Evolutionary conservation across 2,329 filamentous ascomycete species (phyloP), one percentile per base, ranked within the genome.

Genomic region (Paraphoma chrysanthemicola): DNA sequence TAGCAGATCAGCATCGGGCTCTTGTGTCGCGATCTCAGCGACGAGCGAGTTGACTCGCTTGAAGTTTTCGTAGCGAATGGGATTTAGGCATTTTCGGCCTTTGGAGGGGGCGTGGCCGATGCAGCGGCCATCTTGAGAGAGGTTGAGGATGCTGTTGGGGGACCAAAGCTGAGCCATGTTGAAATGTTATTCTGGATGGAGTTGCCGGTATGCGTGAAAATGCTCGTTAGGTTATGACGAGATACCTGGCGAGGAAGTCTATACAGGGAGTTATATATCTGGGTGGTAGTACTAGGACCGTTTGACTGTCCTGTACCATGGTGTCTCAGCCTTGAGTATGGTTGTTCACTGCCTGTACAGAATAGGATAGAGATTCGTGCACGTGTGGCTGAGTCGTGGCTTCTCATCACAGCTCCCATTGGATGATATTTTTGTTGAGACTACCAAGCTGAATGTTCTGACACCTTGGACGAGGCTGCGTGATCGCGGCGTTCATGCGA

Each of bases 1-100:
- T 0, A 70, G 50, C 3, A 12, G 17, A 9, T 48, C 44, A n/a
- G 39, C 39, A 44, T 51, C 29, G 8, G 41, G 48, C 12, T 51
- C 6, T n/a, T 51, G 39, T 18, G 11, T 16, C 9, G 48, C 38
- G 6, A 51, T 43, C 17, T 36, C 38, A 10, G 9, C 29, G 28
- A 43, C 7, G 12, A 49, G 17, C n/a, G 17, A 29, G 7, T 43
- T 12, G 11, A n/a, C 42, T 3, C 16, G 6, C 16, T 17, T 18
- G 23, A 18, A 17, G 9, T 44, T 51, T 9, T 18, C 8, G 7
- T 18, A 16, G 6, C n/a, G 10, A 17, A 53, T 53, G 8, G 4
- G 36, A 5, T 4, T 31, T 23, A 6, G 9, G 33, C 50, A 53
- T 30, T 53, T 53, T 5, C 43, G 43, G 23, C 36, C 8, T 42